Percentiles rank a stretch among this genome's conserved stretches.
Conservation (phyloP, 495 filamentous ascomycete genomes). For the Penicillium psychrofluorescens region DNA sequence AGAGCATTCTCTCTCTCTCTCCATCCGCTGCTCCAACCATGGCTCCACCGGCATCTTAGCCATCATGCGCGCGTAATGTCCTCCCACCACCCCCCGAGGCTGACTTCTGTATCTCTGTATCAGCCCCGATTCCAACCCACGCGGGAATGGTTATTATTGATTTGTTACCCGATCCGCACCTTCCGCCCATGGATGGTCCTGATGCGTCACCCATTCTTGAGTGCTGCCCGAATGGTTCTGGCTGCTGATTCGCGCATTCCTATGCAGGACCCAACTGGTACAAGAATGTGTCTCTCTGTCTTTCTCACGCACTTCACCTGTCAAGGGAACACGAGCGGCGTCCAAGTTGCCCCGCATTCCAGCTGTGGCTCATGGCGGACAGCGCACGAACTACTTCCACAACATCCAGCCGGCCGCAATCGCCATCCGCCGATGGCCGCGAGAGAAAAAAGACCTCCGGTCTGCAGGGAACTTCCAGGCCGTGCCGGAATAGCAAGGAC, state of each 20-base stretch:
- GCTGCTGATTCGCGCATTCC: neutral
- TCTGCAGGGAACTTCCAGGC: conserved; percentile 2
- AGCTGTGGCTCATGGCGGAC: neutral
- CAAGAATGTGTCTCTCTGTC: conserved; percentile 2
- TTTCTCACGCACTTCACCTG: too few species aligned
- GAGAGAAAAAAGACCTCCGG: neutral
- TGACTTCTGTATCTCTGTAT: neutral
- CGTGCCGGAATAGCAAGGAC: neutral
- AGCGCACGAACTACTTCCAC: neutral
- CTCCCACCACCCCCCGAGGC: conserved; percentile 1
- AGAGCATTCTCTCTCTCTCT: neutral
- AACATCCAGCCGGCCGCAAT: neutral
- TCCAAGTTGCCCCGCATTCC: neutral
- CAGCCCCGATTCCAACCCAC: conserved; percentile 10
- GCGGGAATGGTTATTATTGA: conserved; percentile 2
- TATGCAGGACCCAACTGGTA: neutral
- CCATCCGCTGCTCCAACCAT: conserved; percentile 4
- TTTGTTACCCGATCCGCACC: conserved; percentile 14
- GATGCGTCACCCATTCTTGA: too few species aligned
- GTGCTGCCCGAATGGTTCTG: too few species aligned
- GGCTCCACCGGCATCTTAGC: neutral
- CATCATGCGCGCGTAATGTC: conserved; percentile 19
- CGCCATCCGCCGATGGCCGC: too few species aligned
- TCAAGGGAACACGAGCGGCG: conserved; percentile 1
- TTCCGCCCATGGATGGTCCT: conserved; percentile 1